Conservation (phyloP, 148 eudicot genomes). For the Chenopodium suecicum region DNA sequence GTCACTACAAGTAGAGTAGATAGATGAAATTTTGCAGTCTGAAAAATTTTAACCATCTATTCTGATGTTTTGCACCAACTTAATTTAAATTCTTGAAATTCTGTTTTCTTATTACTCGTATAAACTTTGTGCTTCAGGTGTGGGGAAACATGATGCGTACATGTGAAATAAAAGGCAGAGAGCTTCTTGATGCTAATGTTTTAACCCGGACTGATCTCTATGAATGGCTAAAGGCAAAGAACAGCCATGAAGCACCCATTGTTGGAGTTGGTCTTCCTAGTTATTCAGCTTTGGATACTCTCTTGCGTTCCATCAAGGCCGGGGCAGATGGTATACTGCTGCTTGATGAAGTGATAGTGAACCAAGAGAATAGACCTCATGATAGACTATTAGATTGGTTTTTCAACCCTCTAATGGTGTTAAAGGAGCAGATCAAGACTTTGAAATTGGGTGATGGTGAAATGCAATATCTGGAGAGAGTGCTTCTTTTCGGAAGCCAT, state of each 20-base stretch:
- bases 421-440: constrained; percentile 78
- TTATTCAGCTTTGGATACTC: constrained; percentile 53
- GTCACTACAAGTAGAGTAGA: neutral
- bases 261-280: constrained; percentile 73
- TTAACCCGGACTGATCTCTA: constrained; percentile 57
- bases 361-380: constrained; percentile 64
- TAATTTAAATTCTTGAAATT: neutral
- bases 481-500: constrained; percentile 59
- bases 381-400: constrained; percentile 87
- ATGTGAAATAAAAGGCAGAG: constrained; percentile 57
- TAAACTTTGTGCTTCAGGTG: constrained; percentile 43
- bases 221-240: constrained; percentile 78
- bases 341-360: constrained; percentile 56
- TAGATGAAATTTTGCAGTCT: neutral
- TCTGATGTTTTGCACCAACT: neutral
- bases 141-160: constrained; percentile 81
- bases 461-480: constrained; percentile 59
- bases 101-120: neutral
- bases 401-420: constrained; percentile 74
- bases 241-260: constrained; percentile 47
- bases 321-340: constrained; percentile 69
- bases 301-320: constrained; percentile 54
- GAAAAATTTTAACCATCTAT: neutral
- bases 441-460: constrained; percentile 62
- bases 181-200: constrained; percentile 52